Conservation (phyloP, 192 early-diverging fungal species). For the Backusella luteola region DNA sequence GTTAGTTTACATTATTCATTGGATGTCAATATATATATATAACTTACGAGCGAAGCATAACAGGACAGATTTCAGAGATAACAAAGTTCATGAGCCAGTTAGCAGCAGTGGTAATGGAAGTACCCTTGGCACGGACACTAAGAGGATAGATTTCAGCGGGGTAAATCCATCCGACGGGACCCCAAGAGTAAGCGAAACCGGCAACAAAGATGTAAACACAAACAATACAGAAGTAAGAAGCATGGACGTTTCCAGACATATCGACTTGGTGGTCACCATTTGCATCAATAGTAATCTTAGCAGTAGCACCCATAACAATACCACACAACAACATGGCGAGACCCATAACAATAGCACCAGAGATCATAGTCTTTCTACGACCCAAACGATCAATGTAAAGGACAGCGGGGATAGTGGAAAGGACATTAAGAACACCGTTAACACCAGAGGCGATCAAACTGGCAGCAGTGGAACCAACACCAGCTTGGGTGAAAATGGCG, state of each 20-base stretch:
- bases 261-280: constrained; percentile 13
- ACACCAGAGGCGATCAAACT: constrained; percentile 34
- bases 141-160: constrained; percentile 90
- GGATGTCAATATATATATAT: too few relatives aligned
- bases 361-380: constrained; percentile 69
- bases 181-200: constrained; percentile 83
- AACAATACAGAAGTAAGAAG: constrained; percentile 41
- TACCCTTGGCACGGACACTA: constrained; percentile 80
- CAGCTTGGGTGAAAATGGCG: constrained; percentile 34
- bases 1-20: too few relatives aligned
- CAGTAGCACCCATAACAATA: constrained; percentile 40
- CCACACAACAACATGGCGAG: constrained; percentile 27
- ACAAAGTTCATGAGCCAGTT: constrained; percentile 88
- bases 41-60: constrained; percentile 32
- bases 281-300: constrained; percentile 30
- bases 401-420: constrained; percentile 83
- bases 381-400: constrained; percentile 78
- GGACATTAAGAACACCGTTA: constrained; percentile 66
- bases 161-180: constrained; percentile 90
- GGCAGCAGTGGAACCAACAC: constrained; percentile 20
- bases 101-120: constrained; percentile 74
- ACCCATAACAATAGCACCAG: constrained; percentile 67
- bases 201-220: constrained; percentile 54
- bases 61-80: constrained; percentile 69
- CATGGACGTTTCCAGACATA: constrained; percentile 6